Evolutionary conservation across 805 yeast species (phyloP).

Genomic region (Tetrapisispora pingtungensis): DNA sequence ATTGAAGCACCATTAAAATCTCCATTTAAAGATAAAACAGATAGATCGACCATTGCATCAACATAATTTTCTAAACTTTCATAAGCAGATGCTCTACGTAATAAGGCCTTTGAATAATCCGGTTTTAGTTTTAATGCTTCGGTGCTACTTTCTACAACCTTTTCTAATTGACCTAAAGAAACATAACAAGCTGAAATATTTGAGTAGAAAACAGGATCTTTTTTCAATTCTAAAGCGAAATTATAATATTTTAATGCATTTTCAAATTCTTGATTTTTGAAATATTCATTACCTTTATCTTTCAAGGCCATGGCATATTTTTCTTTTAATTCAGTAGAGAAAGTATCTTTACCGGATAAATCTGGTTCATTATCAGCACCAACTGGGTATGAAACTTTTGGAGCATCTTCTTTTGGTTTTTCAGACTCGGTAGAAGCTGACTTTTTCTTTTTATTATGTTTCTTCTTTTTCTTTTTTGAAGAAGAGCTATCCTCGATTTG

Average conservation of each 20-base stretch:
- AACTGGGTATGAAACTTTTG: conserved; percentile 39
- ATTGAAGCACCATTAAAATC: conserved; percentile 70
- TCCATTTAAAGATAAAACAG: conserved; percentile 78
- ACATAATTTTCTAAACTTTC: conserved; percentile 69
- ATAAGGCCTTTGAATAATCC: conserved; percentile 80
- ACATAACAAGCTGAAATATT: conserved; percentile 95
- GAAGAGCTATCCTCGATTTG: conserved; percentile 7
- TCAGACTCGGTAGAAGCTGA: conserved; percentile 25
- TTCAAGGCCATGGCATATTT: conserved; percentile 67
- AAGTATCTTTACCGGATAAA: conserved; percentile 34
- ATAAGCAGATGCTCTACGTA: conserved; percentile 88
- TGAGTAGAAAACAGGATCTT: conserved; percentile 84
- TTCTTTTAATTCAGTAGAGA: conserved; percentile 45
- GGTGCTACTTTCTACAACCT: conserved; percentile 81
- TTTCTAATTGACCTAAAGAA: conserved; percentile 66
- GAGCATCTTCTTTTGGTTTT: neutral
- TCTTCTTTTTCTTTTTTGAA: conserved; percentile 33
- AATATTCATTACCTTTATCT: conserved; percentile 78
- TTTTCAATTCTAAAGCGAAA: conserved; percentile 62
- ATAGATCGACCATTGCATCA: conserved; percentile 85
- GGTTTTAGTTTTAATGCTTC: conserved; percentile 79
- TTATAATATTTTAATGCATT: conserved; percentile 75
- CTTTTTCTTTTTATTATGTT: conserved; percentile 23
- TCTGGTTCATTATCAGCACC: conserved; percentile 49
- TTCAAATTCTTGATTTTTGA: conserved; percentile 57